These are phyloP conservation scores for Globisporangium perplexum DNA, from an alignment of 352 stramenopile genomes.

Conservation along the genomic window DNA sequence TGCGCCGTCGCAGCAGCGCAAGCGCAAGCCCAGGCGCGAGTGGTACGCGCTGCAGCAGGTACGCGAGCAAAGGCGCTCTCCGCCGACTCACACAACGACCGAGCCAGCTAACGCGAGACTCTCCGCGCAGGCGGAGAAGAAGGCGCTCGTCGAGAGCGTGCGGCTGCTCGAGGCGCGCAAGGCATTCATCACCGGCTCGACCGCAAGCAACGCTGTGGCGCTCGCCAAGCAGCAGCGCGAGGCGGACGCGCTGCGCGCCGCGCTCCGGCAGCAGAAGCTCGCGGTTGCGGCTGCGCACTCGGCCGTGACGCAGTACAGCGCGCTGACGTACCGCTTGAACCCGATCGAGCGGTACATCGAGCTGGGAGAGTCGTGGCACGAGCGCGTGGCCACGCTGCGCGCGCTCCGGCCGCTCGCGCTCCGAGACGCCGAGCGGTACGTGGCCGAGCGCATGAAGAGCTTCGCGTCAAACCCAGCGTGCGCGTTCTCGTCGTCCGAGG, in stretches of 20 bases:
- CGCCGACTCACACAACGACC: not conserved
- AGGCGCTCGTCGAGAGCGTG: not conserved
- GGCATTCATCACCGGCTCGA: not conserved
- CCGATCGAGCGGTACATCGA: not conserved
- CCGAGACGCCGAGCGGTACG: constrained; percentile 12
- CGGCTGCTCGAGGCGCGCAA: not conserved
- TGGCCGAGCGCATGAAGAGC: constrained; percentile 13
- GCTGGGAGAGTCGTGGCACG: not conserved
- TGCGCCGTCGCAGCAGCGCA: not conserved
- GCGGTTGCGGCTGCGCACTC: not conserved
- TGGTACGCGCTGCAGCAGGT: not conserved
- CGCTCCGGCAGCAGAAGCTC: not conserved
- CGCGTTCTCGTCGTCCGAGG: constrained; percentile 18
- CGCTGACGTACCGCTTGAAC: not conserved
- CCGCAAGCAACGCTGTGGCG: not conserved
- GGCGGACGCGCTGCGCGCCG: not conserved
- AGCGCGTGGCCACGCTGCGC: not conserved
- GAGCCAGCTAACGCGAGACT: no score
- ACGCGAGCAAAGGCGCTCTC: no score
- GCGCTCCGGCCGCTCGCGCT: not conserved
- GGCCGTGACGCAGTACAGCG: not conserved
- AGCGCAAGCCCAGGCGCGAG: not conserved
- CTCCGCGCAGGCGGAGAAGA: not conserved
- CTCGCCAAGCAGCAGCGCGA: not conserved
- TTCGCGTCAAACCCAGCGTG: constrained; percentile 14